phyloP scores from a whole-genome alignment of 495 filamentous ascomycete genomes.

The Penicillium alfredii region DNA sequence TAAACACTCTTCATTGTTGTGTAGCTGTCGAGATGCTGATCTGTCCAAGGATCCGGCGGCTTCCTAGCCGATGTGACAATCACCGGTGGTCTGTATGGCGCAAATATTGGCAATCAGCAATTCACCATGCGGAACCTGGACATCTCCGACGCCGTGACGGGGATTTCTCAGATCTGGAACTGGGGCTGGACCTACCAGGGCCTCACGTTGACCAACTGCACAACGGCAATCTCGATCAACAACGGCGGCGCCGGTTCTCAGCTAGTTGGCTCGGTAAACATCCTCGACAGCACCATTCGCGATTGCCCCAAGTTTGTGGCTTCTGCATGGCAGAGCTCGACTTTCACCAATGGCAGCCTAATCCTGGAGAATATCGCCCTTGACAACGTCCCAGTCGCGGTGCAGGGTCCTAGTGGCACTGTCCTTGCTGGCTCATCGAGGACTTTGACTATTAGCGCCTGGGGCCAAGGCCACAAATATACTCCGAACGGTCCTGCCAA shows the following conservation, averaged over 20 bases:
- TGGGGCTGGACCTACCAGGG: constrained; percentile 55
- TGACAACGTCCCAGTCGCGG: constrained; percentile 52
- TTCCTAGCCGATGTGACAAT: constrained; percentile 61
- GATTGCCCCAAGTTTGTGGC: constrained; percentile 60
- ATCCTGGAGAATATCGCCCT: constrained; percentile 66
- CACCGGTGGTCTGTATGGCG: constrained; percentile 63
- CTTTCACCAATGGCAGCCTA: constrained; percentile 46
- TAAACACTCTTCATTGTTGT: constrained; percentile 9
- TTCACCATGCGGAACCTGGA: constrained; percentile 71
- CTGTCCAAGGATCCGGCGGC: constrained; percentile 55
- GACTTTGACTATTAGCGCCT: constrained; percentile 46
- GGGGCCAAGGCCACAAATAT: constrained; percentile 51
- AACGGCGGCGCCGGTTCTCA: constrained; percentile 31
- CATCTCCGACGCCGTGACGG: constrained; percentile 58
- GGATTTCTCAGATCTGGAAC: constrained; percentile 54
- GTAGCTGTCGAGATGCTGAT: background rate
- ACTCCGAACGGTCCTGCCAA: constrained; percentile 33
- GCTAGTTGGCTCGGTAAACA: constrained; percentile 42
- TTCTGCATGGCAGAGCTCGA: constrained; percentile 43
- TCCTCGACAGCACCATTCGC: constrained; percentile 53
- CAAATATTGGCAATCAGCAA: constrained; percentile 70
- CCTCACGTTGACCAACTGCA: constrained; percentile 43
- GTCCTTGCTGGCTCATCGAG: constrained; percentile 54
- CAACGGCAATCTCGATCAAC: constrained; percentile 45
- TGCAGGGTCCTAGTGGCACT: constrained; percentile 48